phyloP scores from a whole-genome alignment of 805 yeast genomes.

The Teunomyces gatunensis region DNA sequence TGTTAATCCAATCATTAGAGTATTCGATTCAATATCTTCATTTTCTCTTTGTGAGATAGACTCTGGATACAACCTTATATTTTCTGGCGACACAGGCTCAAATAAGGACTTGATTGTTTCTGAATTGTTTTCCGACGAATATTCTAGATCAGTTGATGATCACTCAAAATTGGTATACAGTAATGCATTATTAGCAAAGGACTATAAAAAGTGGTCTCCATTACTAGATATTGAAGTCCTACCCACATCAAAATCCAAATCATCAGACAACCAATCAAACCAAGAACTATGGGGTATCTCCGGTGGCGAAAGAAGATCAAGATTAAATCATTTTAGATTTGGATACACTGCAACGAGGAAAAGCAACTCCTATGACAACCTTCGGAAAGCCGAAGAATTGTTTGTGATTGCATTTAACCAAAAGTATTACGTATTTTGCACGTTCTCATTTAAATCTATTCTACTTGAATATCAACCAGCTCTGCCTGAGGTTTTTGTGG shows the following conservation, averaged over 20 bases:
- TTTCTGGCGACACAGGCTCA: conserved; percentile 41
- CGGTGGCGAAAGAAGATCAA: conserved; percentile 34
- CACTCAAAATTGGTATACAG: conserved; percentile 18
- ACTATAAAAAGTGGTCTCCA: conserved; percentile 49
- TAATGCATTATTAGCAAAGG: conserved; percentile 21
- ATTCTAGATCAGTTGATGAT: not conserved
- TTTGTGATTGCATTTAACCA: conserved; percentile 16
- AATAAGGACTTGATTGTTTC: conserved; percentile 34
- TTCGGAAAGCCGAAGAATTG: conserved; percentile 29
- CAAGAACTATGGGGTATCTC: conserved; percentile 46
- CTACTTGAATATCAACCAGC: conserved; percentile 30
- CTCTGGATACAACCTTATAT: conserved; percentile 26
- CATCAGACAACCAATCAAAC: conserved; percentile 13
- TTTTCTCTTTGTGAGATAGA: conserved; percentile 24
- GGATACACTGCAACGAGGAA: conserved; percentile 30
- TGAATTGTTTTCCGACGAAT: conserved; percentile 18
- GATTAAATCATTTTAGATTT: conserved; percentile 28
- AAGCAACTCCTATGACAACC: conserved; percentile 24
- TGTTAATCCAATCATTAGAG: conserved; percentile 29
- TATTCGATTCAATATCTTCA: conserved; percentile 35
- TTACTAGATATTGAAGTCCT: conserved; percentile 39
- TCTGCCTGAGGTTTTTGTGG: conserved; percentile 22
- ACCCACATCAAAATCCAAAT: conserved; percentile 21
- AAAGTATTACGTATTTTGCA: conserved; percentile 27
- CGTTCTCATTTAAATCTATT: conserved; percentile 37